Percentiles rank a stretch among this genome's conserved stretches.
phyloP scores from a whole-genome alignment of 2,329 filamentous ascomycete genomes.

The Penicillium sp. region DNA sequence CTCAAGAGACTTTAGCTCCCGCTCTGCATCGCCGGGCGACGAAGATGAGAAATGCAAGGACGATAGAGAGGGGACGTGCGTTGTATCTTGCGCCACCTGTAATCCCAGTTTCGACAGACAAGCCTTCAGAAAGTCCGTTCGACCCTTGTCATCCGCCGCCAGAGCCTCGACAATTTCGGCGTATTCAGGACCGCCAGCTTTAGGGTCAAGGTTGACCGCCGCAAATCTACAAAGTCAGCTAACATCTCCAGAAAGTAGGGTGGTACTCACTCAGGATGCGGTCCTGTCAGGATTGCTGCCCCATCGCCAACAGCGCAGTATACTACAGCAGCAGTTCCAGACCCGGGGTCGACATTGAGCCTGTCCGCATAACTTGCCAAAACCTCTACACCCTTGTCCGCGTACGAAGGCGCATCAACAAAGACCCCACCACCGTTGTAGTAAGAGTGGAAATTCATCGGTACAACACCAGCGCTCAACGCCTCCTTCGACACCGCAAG shows the following conservation, averaged over 20 bases:
- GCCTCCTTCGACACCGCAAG: slow-evolving; percentile 67
- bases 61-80: slow-evolving; percentile 78
- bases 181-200: slow-evolving; percentile 71
- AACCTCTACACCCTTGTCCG: slow-evolving; percentile 72
- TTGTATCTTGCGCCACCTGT: slow-evolving; percentile 71
- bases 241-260: slow-evolving; percentile 3
- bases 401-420: slow-evolving; percentile 72
- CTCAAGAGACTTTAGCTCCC: slow-evolving; percentile 66
- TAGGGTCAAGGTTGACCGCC: slow-evolving; percentile 73
- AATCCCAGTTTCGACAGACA: slow-evolving; percentile 81
- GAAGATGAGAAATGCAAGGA: slow-evolving; percentile 79
- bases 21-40: slow-evolving; percentile 66
- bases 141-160: slow-evolving; percentile 68
- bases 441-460: slow-evolving; percentile 73
- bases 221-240: slow-evolving; percentile 69
- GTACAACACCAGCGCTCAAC: slow-evolving; percentile 60
- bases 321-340: slow-evolving; percentile 76
- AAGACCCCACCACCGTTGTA: slow-evolving; percentile 97
- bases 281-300: slow-evolving; percentile 77
- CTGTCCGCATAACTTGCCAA: slow-evolving; percentile 79
- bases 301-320: slow-evolving; percentile 84
- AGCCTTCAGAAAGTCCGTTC: slow-evolving; percentile 77
- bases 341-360: slow-evolving; percentile 75
- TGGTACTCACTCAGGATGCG: slow-evolving; percentile 81
- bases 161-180: slow-evolving; percentile 71